Conservation (phyloP, 2,329 filamentous ascomycete species). For the Fusarium sterilihyphosum region DNA sequence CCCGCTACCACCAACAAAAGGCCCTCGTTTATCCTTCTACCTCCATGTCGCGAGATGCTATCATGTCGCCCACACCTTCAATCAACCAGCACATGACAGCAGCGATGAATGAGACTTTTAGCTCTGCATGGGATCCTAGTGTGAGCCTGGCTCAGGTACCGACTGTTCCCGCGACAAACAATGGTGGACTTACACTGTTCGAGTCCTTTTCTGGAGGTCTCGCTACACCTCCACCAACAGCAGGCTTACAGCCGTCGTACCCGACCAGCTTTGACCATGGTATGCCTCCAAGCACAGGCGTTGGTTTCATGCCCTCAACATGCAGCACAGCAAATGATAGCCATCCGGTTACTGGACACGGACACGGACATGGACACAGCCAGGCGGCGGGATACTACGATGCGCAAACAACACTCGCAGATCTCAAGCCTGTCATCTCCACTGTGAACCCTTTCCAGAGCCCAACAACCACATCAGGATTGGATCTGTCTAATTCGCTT, state of each 20-base stretch:
- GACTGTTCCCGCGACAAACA: slow-evolving; percentile 48
- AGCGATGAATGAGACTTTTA: slow-evolving; percentile 67
- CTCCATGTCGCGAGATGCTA: slow-evolving; percentile 51
- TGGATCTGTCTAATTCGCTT: slow-evolving; percentile 48
- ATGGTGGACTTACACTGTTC: slow-evolving; percentile 53
- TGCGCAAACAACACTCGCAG: slow-evolving; percentile 45
- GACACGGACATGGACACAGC: slow-evolving; percentile 36
- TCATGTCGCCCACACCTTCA: slow-evolving; percentile 64
- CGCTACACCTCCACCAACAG: slow-evolving; percentile 66
- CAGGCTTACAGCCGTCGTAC: slow-evolving; percentile 60
- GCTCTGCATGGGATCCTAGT: slow-evolving; percentile 57
- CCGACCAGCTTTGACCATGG: slow-evolving; percentile 56
- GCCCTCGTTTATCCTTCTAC: slow-evolving; percentile 52
- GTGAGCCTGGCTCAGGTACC: slow-evolving; percentile 48
- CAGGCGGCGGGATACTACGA: slow-evolving; percentile 47
- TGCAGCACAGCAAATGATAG: slow-evolving; percentile 43
- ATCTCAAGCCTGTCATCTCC: slow-evolving; percentile 49
- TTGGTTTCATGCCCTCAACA: slow-evolving; percentile 46
- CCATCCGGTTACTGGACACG: slow-evolving; percentile 26
- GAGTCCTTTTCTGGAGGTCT: slow-evolving; percentile 64
- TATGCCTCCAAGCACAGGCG: slow-evolving; percentile 44
- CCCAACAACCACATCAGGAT: slow-evolving; percentile 41
- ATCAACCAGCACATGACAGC: slow-evolving; percentile 63
- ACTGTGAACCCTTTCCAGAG: slow-evolving; percentile 44
- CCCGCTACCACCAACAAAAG: slow-evolving; percentile 65